Conservation (phyloP, 2,329 filamentous ascomycete species). For the Colletotrichum destructivum region DNA sequence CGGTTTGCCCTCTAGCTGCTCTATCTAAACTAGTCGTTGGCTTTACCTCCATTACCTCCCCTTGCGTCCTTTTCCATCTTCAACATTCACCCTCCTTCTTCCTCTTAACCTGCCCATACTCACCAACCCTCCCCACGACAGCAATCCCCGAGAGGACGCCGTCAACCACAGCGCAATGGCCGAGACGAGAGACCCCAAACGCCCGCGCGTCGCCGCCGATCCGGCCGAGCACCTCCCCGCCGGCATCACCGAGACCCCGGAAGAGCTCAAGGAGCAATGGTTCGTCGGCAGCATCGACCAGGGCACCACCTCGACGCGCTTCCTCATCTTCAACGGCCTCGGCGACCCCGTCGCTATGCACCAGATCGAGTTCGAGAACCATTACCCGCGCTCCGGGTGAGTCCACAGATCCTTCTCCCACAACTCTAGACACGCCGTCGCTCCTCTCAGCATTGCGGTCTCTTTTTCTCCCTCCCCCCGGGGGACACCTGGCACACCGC, state of each 20-base stretch:
- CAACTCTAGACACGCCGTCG: background rate
- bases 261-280: constrained; percentile 60
- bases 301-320: constrained; percentile 90
- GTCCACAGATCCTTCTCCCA: constrained; percentile 50
- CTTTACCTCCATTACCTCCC: background rate
- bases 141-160: background rate
- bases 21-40: background rate
- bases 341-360: constrained; percentile 86
- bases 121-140: background rate
- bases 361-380: constrained; percentile 89
- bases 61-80: background rate
- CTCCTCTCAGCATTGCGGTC: constrained; percentile 29
- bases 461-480: too few species aligned
- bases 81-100: background rate
- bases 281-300: constrained; percentile 93
- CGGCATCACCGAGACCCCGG: constrained; percentile 51
- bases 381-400: constrained; percentile 88
- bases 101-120: background rate
- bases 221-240: constrained; percentile 47
- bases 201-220: constrained; percentile 33
- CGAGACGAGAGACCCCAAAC: constrained; percentile 36
- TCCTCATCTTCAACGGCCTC: constrained; percentile 88
- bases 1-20: background rate
- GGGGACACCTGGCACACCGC: background rate
- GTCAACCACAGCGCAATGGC: constrained; percentile 25